phyloP scores from a whole-genome alignment of 2,329 filamentous ascomycete genomes.

The Pezicula carpinea region DNA sequence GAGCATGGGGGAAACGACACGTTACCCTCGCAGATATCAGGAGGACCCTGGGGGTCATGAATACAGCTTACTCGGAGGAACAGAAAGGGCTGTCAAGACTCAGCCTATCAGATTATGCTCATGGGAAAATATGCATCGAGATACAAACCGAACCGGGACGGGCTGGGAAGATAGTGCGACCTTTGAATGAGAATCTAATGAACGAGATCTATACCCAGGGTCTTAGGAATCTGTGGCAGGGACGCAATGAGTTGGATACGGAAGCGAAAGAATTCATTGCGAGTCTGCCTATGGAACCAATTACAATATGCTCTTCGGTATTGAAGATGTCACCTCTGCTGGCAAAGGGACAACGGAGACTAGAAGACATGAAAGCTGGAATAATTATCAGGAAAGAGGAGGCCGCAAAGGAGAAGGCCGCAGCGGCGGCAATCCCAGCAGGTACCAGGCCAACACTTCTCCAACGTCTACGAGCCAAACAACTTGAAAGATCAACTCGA shows the following conservation, averaged over 20 bases:
- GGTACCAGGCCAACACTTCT: conserved; percentile 60
- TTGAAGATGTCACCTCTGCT: conserved; percentile 52
- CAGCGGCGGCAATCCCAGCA: conserved; percentile 11
- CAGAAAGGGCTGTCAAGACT: conserved; percentile 30
- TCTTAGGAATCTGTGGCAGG: conserved; percentile 42
- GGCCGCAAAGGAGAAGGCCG: conserved; percentile 31
- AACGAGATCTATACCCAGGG: conserved; percentile 51
- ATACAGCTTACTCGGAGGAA: conserved; percentile 22
- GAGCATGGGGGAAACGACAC: conserved; percentile 67
- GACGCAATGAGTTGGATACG: conserved; percentile 2
- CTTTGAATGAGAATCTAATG: conserved; percentile 46
- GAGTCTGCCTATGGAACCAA: conserved; percentile 49
- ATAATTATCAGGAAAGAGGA: conserved; percentile 48
- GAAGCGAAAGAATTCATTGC: conserved; percentile 41
- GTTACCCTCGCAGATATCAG: conserved; percentile 63
- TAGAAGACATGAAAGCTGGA: conserved; percentile 64
- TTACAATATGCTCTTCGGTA: conserved; percentile 47
- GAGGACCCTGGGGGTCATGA: conserved; percentile 60
- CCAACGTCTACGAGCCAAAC: conserved; percentile 71
- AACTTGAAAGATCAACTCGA: conserved; percentile 44
- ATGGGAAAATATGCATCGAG: conserved; percentile 54
- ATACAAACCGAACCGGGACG: conserved; percentile 26
- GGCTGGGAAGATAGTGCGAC: conserved; percentile 27
- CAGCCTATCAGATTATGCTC: conserved; percentile 47
- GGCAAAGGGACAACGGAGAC: conserved; percentile 61